Evolutionary conservation across 495 filamentous ascomycete genomes (phyloP), one percentile per base, ranked within the genome.

Genomic region (Penicillium parvum): DNA sequence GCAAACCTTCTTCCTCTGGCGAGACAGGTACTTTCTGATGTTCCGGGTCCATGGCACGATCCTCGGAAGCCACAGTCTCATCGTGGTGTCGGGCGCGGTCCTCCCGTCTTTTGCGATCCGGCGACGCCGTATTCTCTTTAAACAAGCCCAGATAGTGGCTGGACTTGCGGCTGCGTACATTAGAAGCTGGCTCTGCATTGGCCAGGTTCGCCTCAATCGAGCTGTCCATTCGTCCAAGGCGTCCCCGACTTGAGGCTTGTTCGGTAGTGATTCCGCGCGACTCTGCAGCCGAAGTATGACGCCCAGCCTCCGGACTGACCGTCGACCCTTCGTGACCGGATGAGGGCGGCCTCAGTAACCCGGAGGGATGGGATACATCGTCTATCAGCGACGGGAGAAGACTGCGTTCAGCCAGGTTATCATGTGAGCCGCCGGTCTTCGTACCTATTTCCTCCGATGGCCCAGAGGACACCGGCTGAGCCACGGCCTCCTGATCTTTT

Each of bases 61-160:
- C 45, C 35, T 11, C 22, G 16, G 34, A 20, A 8, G 56, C 58
- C n/a, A 35, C n/a, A n/a, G 40, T 15, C 21, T 61, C 60, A 45
- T 67, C 62, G 8, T 61, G 59, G 36, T 46, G 49, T 20, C 49
- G 50, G 19, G 37, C 48, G 15, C 63, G 63, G 27, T 68, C 65
- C 22, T 73, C 68, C 33, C 61, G 55, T 49, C 61, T 51, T 47
- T 69, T 73, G 18, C 69, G 61, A 30, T 77, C 77, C 14, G 74
- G 65, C 9, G 69, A 74, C 8, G 67, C 68, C 17, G 88, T 84
- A 45, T 90, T 92, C 56, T 96, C 88, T 60, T 88, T 92, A 74
- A 98, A 98, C 37, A 96, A 75, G 3, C 92, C 81, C 32, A 98
- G 64, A 55, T 86, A 88, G 61, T 98, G 90, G 59, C 88, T 95